Conservation (phyloP, 2,329 filamentous ascomycete species). For the Aspergillus sojae region DNA sequence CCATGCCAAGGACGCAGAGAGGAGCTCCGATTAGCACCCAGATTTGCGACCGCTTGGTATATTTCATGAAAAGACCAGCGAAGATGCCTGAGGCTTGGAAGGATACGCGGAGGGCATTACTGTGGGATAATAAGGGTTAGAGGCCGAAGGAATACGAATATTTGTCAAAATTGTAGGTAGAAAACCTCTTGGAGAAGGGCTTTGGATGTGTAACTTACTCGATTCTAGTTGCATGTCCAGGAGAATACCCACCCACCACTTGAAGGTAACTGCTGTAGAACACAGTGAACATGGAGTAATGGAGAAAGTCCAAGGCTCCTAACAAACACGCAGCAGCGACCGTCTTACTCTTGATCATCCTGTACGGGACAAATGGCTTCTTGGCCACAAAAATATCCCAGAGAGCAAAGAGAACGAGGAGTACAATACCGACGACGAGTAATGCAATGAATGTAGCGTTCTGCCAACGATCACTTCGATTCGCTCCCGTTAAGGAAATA, state of each 20-base stretch:
- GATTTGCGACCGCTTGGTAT: slow-evolving; percentile 38
- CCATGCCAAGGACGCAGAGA: slow-evolving; percentile 40
- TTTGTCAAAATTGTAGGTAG: too few relatives aligned
- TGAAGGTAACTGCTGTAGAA: slow-evolving; percentile 48
- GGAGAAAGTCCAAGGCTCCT: slow-evolving; percentile 40
- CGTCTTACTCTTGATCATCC: slow-evolving; percentile 42
- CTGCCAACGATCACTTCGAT: slow-evolving; percentile 28
- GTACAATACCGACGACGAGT: slow-evolving; percentile 34
- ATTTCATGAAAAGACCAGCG: slow-evolving; percentile 41
- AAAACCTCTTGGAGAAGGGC: too few relatives aligned
- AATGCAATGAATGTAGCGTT: slow-evolving; percentile 41
- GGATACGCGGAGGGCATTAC: slow-evolving; percentile 36
- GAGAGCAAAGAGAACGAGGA: slow-evolving; percentile 32
- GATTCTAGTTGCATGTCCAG: slow-evolving; percentile 37
- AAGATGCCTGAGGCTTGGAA: slow-evolving; percentile 43
- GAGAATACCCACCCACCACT: slow-evolving; percentile 40
- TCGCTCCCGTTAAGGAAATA: slow-evolving; percentile 41
- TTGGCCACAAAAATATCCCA: slow-evolving; percentile 45
- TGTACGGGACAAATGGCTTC: slow-evolving; percentile 43
- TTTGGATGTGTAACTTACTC: slow-evolving; percentile 15
- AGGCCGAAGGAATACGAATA: neutral
- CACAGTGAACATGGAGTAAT: slow-evolving; percentile 41
- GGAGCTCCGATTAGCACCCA: slow-evolving; percentile 36
- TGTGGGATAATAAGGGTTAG: slow-evolving; percentile 8
- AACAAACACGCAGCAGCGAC: slow-evolving; percentile 43